Conservation (phyloP, 768 basidiomycete genomes). For the Mrakia blollopis region DNA sequence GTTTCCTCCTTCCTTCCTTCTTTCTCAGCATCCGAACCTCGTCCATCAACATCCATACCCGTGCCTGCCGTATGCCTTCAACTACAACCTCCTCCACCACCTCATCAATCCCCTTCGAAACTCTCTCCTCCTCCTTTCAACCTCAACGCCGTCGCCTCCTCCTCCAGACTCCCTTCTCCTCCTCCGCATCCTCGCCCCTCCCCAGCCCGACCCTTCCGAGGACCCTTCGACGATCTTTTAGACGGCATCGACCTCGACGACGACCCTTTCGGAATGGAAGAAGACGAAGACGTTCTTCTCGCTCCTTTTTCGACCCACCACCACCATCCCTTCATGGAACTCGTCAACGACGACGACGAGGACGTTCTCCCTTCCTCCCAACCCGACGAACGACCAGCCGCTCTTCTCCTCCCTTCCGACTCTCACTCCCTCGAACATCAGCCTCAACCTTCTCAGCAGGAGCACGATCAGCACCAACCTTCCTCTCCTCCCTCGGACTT, state of each 20-base stretch:
- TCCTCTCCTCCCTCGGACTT: slow-evolving; percentile 6
- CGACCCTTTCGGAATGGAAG: not conserved
- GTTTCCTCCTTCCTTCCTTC: not conserved
- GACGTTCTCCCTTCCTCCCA: slow-evolving; percentile 2
- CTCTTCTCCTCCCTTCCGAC: not conserved
- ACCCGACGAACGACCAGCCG: slow-evolving; percentile 8
- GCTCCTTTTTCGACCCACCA: not conserved
- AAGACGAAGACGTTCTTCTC: not conserved
- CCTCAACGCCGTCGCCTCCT: slow-evolving; percentile 10
- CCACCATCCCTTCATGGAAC: not conserved
- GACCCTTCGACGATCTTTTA: not conserved
- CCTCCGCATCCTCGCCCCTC: not conserved
- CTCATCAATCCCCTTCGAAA: not conserved
- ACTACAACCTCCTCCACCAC: not conserved
- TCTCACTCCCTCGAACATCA: too few species aligned
- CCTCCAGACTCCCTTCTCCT: not conserved
- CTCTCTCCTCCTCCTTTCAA: not conserved
- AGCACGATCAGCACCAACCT: not conserved
- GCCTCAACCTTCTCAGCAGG: not conserved
- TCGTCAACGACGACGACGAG: not conserved
- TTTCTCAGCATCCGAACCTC: not conserved
- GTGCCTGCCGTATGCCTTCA: not conserved
- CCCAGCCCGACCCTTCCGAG: not conserved
- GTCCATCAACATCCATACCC: not conserved
- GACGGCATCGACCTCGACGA: slow-evolving; percentile 12